Evolutionary conservation across 176 grass and related monocot genomes (phyloP).

Genomic region (Pontederia crassipes): DNA sequence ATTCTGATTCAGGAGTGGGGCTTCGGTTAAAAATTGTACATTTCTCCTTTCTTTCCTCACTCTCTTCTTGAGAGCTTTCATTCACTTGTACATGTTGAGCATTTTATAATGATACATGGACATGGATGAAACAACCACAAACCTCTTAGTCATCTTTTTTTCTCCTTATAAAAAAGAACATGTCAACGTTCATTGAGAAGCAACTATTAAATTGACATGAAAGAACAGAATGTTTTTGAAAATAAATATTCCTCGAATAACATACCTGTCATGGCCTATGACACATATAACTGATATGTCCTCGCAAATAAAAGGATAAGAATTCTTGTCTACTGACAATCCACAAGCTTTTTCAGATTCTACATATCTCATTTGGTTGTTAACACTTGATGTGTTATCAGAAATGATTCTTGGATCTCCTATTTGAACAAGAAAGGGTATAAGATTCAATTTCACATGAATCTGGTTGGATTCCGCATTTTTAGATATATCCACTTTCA

Average conservation of each 20-base stretch:
- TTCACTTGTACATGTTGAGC: too few relatives aligned
- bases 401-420: slow-evolving; percentile 7
- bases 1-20: too few relatives aligned
- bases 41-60: too few relatives aligned
- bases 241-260: neutral
- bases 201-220: too few relatives aligned
- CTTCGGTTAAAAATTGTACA: too few relatives aligned
- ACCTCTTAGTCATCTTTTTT: too few relatives aligned
- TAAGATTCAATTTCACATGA: slow-evolving; percentile 13
- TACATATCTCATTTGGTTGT: slow-evolving; percentile 5
- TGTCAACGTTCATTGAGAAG: too few relatives aligned
- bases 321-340: slow-evolving; percentile 6
- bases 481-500: slow-evolving; percentile 27
- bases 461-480: slow-evolving; percentile 18
- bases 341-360: neutral
- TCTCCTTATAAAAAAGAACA: too few relatives aligned
- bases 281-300: slow-evolving; percentile 11
- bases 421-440: slow-evolving; percentile 14
- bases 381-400: slow-evolving; percentile 3
- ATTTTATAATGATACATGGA: too few relatives aligned
- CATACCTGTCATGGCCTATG: slow-evolving; percentile 16
- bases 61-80: too few relatives aligned
- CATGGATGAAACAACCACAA: too few relatives aligned
- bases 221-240: too few relatives aligned
- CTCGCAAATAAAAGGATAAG: slow-evolving; percentile 12